These are phyloP conservation scores for Penicillium sp. DNA, from an alignment of 2,329 filamentous ascomycete genomes.

Conservation along the genomic window DNA sequence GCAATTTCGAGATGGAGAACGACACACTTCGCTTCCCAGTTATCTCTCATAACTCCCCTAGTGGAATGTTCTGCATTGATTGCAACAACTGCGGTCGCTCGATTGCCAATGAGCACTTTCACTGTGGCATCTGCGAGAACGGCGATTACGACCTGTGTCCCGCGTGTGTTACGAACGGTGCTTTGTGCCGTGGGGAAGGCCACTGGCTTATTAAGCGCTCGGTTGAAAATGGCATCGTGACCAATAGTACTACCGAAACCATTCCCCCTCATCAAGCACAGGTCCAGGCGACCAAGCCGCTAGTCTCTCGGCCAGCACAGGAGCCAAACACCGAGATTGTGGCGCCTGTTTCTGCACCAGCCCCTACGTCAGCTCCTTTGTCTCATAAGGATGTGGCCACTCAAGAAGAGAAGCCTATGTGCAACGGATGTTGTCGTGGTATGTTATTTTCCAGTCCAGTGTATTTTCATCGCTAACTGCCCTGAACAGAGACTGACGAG, in stretches of 20 bases:
- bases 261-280: slow-evolving; percentile 63
- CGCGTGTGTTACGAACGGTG: slow-evolving; percentile 70
- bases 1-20: slow-evolving; percentile 29
- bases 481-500: slow-evolving; percentile 64
- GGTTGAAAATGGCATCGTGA: slow-evolving; percentile 73
- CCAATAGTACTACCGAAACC: slow-evolving; percentile 82
- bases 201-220: slow-evolving; percentile 96
- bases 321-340: slow-evolving; percentile 21
- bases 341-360: slow-evolving; percentile 5
- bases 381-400: slow-evolving; percentile 13
- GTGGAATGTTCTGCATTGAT: slow-evolving; percentile 73
- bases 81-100: slow-evolving; percentile 85
- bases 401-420: slow-evolving; percentile 44
- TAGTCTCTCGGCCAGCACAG: background rate
- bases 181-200: slow-evolving; percentile 71
- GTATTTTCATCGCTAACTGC: background rate
- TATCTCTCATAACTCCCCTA: slow-evolving; percentile 34
- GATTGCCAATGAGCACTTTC: slow-evolving; percentile 82
- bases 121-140: slow-evolving; percentile 89
- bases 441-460: slow-evolving; percentile 21
- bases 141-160: slow-evolving; percentile 94
- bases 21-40: slow-evolving; percentile 33
- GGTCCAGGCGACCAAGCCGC: slow-evolving; percentile 19
- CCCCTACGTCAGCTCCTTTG: background rate
- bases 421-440: slow-evolving; percentile 67